Percentiles rank a stretch among this genome's conserved stretches.
Evolutionary conservation across 352 stramenopile species (phyloP).

Genomic region (Salisapilia sapeloensis): DNA sequence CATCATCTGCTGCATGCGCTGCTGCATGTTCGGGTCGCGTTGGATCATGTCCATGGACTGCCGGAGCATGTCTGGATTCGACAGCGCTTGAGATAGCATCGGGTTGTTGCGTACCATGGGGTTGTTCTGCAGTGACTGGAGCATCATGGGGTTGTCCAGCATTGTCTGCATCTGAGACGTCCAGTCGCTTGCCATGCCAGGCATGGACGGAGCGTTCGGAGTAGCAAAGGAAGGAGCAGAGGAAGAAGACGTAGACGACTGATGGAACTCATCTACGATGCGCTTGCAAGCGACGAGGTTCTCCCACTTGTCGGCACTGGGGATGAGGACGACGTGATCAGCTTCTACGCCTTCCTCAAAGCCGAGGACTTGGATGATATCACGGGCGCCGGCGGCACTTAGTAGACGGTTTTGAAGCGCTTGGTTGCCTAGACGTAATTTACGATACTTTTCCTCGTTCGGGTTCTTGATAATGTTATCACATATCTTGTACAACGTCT

Average conservation of each 20-base stretch:
- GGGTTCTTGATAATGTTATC: slow-evolving; percentile 60
- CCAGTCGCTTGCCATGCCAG: slow-evolving; percentile 11
- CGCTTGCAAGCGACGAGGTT: slow-evolving; percentile 43
- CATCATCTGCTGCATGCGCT: slow-evolving; percentile 73
- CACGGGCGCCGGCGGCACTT: slow-evolving; percentile 27
- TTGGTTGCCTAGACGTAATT: slow-evolving; percentile 48
- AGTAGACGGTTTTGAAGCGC: slow-evolving; percentile 46
- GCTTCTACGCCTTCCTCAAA: slow-evolving; percentile 54
- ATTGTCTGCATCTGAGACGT: slow-evolving; percentile 36
- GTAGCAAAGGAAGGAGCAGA: slow-evolving; percentile 4
- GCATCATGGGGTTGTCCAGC: slow-evolving; percentile 66
- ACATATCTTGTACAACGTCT: slow-evolving; percentile 69
- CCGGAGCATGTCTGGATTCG: slow-evolving; percentile 50
- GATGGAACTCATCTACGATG: slow-evolving; percentile 29
- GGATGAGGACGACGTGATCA: slow-evolving; percentile 47
- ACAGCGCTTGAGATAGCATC: slow-evolving; percentile 56
- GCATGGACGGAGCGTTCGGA: background rate
- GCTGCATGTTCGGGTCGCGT: slow-evolving; percentile 68
- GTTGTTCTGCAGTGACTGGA: too few relatives aligned
- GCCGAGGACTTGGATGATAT: slow-evolving; percentile 42
- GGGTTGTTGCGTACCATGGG: slow-evolving; percentile 62
- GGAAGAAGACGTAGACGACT: slow-evolving; percentile 5
- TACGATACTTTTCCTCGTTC: slow-evolving; percentile 63
- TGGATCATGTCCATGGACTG: slow-evolving; percentile 53
- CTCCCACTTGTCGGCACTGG: slow-evolving; percentile 58